Conservation (phyloP, 495 filamentous ascomycete genomes). For the Penicillium pancosmium region DNA sequence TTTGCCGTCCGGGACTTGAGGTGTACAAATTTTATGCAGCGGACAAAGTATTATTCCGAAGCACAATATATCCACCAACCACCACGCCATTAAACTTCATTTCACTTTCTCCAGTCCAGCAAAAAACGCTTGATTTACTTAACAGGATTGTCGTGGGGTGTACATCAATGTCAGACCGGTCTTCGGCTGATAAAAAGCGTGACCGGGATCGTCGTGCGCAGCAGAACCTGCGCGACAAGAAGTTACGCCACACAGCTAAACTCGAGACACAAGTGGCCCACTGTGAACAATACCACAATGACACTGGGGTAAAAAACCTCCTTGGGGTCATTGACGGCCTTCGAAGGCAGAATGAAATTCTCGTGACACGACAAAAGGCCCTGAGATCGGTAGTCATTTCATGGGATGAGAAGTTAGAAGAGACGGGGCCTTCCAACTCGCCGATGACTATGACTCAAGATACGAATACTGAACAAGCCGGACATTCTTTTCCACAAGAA, state of each 20-base stretch:
- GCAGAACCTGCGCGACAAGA: conserved; percentile 32
- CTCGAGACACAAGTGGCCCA: conserved; percentile 28
- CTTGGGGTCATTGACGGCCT: conserved; percentile 26
- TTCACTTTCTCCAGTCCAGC: background rate
- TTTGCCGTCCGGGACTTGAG: background rate
- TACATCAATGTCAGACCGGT: conserved; percentile 10
- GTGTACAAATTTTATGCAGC: background rate
- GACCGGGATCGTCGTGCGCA: conserved; percentile 34
- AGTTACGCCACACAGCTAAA: conserved; percentile 19
- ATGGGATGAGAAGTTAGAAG: conserved; percentile 21
- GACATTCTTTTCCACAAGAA: background rate
- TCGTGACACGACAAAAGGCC: conserved; percentile 18
- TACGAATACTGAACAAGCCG: background rate
- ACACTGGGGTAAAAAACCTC: conserved; percentile 20
- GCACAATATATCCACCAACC: background rate
- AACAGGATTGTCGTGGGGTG: background rate
- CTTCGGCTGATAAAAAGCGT: conserved; percentile 27
- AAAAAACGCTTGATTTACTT: background rate
- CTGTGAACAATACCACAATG: conserved; percentile 28
- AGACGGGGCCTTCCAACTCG: no score
- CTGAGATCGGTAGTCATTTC: conserved; percentile 22
- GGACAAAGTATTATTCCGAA: background rate
- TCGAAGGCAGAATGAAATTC: conserved; percentile 27
- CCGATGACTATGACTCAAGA: background rate
- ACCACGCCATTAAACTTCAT: background rate